phyloP scores from a whole-genome alignment of 2,329 filamentous ascomycete species.

The Scopulariopsis brevicaulis region DNA sequence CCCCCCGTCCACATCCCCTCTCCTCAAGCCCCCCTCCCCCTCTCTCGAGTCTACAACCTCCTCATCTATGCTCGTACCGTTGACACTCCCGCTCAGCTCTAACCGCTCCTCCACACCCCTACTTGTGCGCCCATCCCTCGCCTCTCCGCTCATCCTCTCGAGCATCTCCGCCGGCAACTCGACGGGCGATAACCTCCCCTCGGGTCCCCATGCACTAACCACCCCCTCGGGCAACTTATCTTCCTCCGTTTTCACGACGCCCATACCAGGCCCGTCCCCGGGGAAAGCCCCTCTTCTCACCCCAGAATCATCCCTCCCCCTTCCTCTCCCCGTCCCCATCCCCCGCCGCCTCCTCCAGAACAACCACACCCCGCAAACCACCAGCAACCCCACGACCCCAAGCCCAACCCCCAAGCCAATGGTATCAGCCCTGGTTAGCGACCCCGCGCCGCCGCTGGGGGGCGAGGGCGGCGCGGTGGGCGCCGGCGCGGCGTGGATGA shows the following conservation, averaged over 20 bases:
- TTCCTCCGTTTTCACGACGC: background rate
- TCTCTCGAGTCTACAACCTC: background rate
- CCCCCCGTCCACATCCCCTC: background rate
- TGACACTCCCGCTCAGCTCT: background rate
- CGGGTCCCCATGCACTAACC: background rate
- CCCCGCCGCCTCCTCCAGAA: background rate
- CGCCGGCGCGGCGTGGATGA: constrained; percentile 5
- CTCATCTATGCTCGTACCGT: background rate
- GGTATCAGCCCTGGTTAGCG: background rate
- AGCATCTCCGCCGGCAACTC: background rate
- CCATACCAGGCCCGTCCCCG: background rate
- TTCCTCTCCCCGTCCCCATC: background rate
- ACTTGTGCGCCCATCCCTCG: background rate
- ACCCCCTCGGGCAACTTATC: constrained; percentile 2
- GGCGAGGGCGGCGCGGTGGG: background rate
- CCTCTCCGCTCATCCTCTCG: background rate
- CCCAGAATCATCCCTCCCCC: background rate
- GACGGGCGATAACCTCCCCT: background rate
- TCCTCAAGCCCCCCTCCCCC: background rate
- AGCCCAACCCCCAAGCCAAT: constrained; percentile 5
- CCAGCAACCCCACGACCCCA: constrained; percentile 1
- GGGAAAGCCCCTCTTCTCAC: background rate
- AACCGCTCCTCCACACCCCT: background rate
- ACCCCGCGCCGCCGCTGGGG: background rate
- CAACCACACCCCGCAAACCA: background rate